Percentiles rank a stretch among this genome's conserved stretches.
Conservation (phyloP, 2,329 filamentous ascomycete species). For the Zymoseptoria passerinii region DNA sequence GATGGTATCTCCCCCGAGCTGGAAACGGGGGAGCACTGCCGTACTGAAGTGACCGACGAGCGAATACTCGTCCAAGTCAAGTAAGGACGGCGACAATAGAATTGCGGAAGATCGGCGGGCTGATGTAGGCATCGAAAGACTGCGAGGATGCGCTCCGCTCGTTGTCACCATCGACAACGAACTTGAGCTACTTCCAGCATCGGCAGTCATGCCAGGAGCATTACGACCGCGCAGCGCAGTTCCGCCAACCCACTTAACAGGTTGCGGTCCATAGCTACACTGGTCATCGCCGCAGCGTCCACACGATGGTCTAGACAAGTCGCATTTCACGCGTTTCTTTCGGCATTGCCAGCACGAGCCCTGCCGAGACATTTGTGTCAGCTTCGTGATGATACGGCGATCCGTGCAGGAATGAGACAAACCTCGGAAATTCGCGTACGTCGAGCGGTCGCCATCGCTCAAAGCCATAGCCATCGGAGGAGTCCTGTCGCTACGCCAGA, state of each 20-base stretch:
- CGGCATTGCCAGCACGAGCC: conserved; percentile 13
- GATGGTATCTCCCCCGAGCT: conserved; percentile 7
- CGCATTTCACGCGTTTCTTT: conserved; percentile 10
- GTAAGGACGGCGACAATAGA: conserved; percentile 1
- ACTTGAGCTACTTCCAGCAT: neutral
- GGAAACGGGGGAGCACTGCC: conserved; percentile 12
- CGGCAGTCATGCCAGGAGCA: conserved; percentile 2
- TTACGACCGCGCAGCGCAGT: conserved; percentile 10
- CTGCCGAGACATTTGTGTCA: neutral
- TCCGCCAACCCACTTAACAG: conserved; percentile 13
- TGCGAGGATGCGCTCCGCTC: neutral
- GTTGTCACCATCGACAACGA: neutral
- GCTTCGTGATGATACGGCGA: neutral
- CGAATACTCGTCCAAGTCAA: conserved; percentile 3
- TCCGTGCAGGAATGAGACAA: neutral
- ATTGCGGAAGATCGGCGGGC: neutral
- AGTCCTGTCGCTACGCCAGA: neutral
- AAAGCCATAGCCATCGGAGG: neutral
- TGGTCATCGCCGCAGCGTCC: conserved; percentile 6
- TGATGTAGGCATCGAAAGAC: neutral
- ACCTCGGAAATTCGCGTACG: neutral
- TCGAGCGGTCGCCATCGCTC: neutral
- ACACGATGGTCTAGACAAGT: conserved; percentile 9
- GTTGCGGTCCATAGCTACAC: conserved; percentile 10
- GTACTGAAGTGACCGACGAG: conserved; percentile 10